Conservation (phyloP, 1,139 yeast genomes). For the Lodderomyces pseudojiufengensis region DNA sequence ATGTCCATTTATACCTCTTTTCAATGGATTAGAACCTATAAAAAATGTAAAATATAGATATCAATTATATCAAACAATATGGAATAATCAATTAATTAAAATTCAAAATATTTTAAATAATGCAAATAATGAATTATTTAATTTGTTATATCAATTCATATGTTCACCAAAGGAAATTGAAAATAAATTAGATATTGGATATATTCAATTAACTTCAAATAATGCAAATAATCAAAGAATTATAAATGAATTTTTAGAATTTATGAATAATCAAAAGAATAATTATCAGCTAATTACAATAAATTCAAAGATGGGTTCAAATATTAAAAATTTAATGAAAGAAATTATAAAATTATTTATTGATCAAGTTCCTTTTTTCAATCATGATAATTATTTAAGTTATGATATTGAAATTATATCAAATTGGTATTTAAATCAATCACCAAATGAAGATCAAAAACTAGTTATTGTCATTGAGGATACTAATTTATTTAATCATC, state of each 20-base stretch:
- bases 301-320: slow-evolving; percentile 40
- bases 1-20: slow-evolving; percentile 34
- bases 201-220: slow-evolving; percentile 52
- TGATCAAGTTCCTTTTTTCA: slow-evolving; percentile 9
- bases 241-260: slow-evolving; percentile 36
- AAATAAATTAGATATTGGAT: slow-evolving; percentile 37
- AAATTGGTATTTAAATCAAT: slow-evolving; percentile 36
- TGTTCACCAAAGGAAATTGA: slow-evolving; percentile 19
- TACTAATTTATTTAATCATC: slow-evolving; percentile 54
- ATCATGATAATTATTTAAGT: slow-evolving; percentile 23
- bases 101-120: slow-evolving; percentile 36
- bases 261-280: slow-evolving; percentile 16
- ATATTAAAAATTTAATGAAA: slow-evolving; percentile 38
- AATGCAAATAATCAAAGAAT: slow-evolving; percentile 54
- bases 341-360: slow-evolving; percentile 35
- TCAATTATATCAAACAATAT: slow-evolving; percentile 33
- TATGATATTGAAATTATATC: slow-evolving; percentile 53
- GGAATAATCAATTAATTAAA: slow-evolving; percentile 34
- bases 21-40: slow-evolving; percentile 39
- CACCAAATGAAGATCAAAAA: slow-evolving; percentile 8
- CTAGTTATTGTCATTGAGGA: slow-evolving; percentile 57
- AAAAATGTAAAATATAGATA: slow-evolving; percentile 34
- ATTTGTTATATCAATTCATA: slow-evolving; percentile 29
- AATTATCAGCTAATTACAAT: slow-evolving; percentile 36
- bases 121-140: slow-evolving; percentile 37